Base-by-base conservation (phyloP, 192 early-diverging fungal species). In the Coemansia sp. region DNA sequence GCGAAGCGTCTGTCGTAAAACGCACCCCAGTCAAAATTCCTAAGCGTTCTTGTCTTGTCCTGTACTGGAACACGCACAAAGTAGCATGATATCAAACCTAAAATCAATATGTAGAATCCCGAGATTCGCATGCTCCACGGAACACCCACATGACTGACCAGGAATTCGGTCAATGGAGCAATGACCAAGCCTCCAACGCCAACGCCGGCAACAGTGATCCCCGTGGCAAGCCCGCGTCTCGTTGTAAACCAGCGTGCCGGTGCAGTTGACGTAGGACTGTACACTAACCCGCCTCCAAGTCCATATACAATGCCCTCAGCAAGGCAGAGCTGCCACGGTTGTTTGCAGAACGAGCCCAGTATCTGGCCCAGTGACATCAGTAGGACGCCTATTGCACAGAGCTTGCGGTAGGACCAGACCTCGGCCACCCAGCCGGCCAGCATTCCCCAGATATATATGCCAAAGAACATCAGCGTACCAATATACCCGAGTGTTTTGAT, bases 321-420 rank as follows among this genome's bases (percentile, higher is more conserved):
- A 10, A 91, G 59, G 45, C 86, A 90, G 20, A 91, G 66, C 48
- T 89, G 86, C 89, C 89, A 91, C 0, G 87, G 67, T 55, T 85
- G 63, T 12, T 81, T 88, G 12, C 85, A 71, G 63, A 88, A 89
- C 33, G 84, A 86, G 12, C 86, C 85, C 7, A 87, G 66, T 9
- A 89, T 63, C 33, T 87, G 68, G 16, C 88, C 88, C 1, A 88
- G 20, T n/a, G 84, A 71, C 68, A 82, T 52, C 40, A 79, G 40
- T 26, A 78, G 18, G 10, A 64, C 34, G 15, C 79, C 79, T 18
- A 69, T 42, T 31, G 76, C 66, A 43, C 74, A 77, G 25, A 64
- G 48, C 28, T 65, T 67, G 53, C 60, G 66, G 35, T 77, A 81
- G 34, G 74, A 75, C 74, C 74, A 81, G 15, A 74, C 71, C 46